These are phyloP conservation scores for Trichoderma asperellum DNA, from an alignment of 2,329 filamentous ascomycete species.

Conservation along the genomic window DNA sequence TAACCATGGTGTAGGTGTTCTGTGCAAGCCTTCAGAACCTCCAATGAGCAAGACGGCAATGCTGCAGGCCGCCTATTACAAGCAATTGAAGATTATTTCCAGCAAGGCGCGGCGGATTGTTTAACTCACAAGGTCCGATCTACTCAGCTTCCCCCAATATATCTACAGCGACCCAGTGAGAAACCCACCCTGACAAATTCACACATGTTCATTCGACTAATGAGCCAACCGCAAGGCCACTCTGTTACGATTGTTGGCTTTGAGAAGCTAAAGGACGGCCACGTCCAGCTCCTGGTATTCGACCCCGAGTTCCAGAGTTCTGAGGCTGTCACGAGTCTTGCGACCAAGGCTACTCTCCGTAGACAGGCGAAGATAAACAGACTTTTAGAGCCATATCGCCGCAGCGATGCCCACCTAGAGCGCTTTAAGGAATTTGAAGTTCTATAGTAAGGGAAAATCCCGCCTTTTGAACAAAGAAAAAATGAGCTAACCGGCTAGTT, in stretches of 20 bases:
- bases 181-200: not conserved
- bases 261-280: conserved; percentile 68
- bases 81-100: conserved; percentile 76
- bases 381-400: conserved; percentile 73
- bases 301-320: conserved; percentile 82
- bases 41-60: conserved; percentile 47
- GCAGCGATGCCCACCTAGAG: conserved; percentile 67
- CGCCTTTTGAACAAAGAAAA: not conserved
- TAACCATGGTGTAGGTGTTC: conserved; percentile 53
- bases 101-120: conserved; percentile 49
- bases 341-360: conserved; percentile 52
- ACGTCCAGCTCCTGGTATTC: conserved; percentile 77
- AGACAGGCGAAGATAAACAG: conserved; percentile 44
- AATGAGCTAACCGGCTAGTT: conserved; percentile 12
- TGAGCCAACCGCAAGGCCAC: conserved; percentile 61
- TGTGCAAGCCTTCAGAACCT: conserved; percentile 61
- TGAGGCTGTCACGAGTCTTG: conserved; percentile 62
- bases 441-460: conserved; percentile 60
- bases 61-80: conserved; percentile 62
- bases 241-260: conserved; percentile 89
- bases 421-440: conserved; percentile 80
- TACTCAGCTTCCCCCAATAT: conserved; percentile 80
- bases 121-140: conserved; percentile 64
- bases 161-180: conserved; percentile 80
- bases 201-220: conserved; percentile 12